Evolutionary conservation across 75 land plant species (phyloP).

Genomic region (Ceratopteris richardii): DNA sequence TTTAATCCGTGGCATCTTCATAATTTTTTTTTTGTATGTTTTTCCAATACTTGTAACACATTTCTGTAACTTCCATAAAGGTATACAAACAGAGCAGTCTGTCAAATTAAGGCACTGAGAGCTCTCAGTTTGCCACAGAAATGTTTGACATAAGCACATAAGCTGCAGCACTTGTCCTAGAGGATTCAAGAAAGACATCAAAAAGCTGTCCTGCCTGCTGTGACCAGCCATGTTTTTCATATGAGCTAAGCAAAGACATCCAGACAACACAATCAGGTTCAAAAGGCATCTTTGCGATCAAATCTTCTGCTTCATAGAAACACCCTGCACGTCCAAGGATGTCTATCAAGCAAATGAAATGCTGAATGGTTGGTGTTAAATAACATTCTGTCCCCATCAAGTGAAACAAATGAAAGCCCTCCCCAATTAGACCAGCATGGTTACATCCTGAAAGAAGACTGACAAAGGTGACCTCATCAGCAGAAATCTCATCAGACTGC

Average conservation of each 20-base stretch:
- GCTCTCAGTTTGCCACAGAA: conserved; percentile 26
- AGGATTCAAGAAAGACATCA: background rate
- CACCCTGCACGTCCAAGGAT: conserved; percentile 12
- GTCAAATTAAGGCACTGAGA: too few relatives aligned
- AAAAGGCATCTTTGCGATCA: conserved; percentile 18
- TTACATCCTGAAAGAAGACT: conserved; percentile 9
- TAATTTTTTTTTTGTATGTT: too few relatives aligned
- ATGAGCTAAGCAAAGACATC: conserved; percentile 20
- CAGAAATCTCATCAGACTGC: background rate
- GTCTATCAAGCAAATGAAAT: conserved; percentile 20
- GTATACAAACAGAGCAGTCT: too few relatives aligned
- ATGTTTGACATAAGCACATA: conserved; percentile 65
- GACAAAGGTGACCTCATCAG: conserved; percentile 5
- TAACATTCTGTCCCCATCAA: background rate
- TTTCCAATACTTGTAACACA: too few relatives aligned
- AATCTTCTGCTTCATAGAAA: conserved; percentile 10
- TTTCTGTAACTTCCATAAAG: too few relatives aligned
- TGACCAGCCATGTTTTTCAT: conserved; percentile 7
- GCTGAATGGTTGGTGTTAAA: conserved; percentile 13
- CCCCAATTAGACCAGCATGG: conserved; percentile 4
- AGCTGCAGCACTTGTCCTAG: conserved; percentile 30
- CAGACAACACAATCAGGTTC: conserved; percentile 10
- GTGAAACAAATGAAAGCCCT: conserved; percentile 1
- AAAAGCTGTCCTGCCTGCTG: conserved; percentile 8
- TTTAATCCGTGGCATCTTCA: too few relatives aligned